Base-by-base conservation (phyloP, 2,329 filamentous ascomycete species). In the Colletotrichum sp. region DNA sequence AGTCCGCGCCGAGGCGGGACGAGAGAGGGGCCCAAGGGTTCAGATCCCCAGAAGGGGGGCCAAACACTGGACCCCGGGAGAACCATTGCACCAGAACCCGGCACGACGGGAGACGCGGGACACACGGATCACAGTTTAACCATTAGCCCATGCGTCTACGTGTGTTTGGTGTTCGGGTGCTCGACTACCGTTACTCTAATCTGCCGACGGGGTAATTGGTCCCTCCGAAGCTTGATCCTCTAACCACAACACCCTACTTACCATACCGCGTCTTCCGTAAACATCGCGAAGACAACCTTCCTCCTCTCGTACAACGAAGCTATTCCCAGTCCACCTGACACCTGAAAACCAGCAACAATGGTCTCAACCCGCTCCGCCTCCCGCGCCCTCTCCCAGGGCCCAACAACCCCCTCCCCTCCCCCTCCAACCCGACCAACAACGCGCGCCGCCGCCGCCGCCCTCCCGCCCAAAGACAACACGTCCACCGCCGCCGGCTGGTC, bases 281-380 rank as follows among this genome's bases (percentile, higher is more conserved):
- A 62, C 26, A 21, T 34, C 18, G 18, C 55, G 18, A 62, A 44
- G 26, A 21, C 7, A 26, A 6, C 18, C 15, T 8, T 8, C 26
- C 12, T 36, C 9, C 6, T 18, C 8, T n/a, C 67, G 5, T 6
- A 26, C 16, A 5, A 52, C n/a, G 57, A 63, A 49, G 52, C 57
- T 24, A 63, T 57, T 30, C n/a, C 26, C 13, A 69, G 13, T 24
- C 5, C 2, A 4, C 12, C n/a, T 28, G 21, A 7, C 5, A 44
- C 8, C 7, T 12, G 16, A 62, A 62, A 24, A 2, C 2, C 28
- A 34, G 24, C n/a, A 77, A 78, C 49, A 55, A 86, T 86, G 85
- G 85, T 86, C 76, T 85, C 78, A 74, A 86, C 85, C 9, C 82
- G 85, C 78, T 79, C 82, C 63, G 79, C 85, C 12, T 82, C 84